Evolutionary conservation across 192 early-diverging fungal genomes (phyloP).

Genomic region (Obelidium mucronatum): DNA sequence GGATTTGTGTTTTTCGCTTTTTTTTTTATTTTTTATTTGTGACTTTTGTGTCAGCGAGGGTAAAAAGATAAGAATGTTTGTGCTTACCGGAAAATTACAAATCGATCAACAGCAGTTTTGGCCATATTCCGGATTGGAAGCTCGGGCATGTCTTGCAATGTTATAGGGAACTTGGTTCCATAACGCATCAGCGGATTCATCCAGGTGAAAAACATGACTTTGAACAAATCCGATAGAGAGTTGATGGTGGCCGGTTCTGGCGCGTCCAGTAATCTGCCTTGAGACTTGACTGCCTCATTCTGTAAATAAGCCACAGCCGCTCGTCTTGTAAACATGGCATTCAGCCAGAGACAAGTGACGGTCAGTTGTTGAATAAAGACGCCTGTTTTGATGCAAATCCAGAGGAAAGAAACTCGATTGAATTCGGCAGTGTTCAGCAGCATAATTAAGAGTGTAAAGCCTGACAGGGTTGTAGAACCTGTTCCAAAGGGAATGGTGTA

Average conservation of each 20-base stretch:
- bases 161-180: conserved; percentile 41
- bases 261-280: not conserved
- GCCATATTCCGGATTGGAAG: conserved; percentile 42
- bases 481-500: too few relatives aligned
- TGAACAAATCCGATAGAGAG: conserved; percentile 30
- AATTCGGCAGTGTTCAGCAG: too few relatives aligned
- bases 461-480: too few relatives aligned
- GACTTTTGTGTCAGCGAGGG: too few relatives aligned
- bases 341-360: too few relatives aligned
- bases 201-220: conserved; percentile 55
- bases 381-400: too few relatives aligned
- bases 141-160: conserved; percentile 49
- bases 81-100: conserved; percentile 18
- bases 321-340: too few relatives aligned
- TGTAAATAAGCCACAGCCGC: too few relatives aligned
- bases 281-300: not conserved
- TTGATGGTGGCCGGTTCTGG: not conserved
- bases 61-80: not conserved
- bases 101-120: conserved; percentile 30
- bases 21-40: too few relatives aligned
- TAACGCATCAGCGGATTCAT: conserved; percentile 50
- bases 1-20: not conserved
- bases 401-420: too few relatives aligned
- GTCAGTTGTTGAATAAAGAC: too few relatives aligned
- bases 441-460: too few relatives aligned